Percentiles rank a stretch among this genome's conserved stretches.
Evolutionary conservation across 345 rosid genomes (phyloP).

Genomic region (Brassica carinata): DNA sequence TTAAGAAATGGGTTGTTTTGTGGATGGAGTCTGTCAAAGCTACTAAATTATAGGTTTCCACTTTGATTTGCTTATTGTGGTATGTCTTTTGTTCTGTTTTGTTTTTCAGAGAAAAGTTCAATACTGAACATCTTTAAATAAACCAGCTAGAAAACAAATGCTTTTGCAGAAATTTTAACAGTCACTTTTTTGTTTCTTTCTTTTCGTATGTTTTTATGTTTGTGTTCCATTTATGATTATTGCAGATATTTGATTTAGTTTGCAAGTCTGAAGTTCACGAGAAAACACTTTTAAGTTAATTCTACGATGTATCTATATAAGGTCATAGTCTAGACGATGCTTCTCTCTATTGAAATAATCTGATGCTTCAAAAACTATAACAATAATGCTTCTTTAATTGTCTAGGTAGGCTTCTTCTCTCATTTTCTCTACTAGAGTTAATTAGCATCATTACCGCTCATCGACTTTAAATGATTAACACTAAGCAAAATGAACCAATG

Average conservation of each 20-base stretch:
- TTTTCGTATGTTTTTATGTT: too few species aligned
- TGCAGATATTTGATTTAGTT: too few species aligned
- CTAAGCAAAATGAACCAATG: too few species aligned
- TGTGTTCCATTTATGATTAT: too few species aligned
- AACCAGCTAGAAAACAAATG: not conserved
- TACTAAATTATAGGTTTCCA: not conserved
- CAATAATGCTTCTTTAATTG: too few species aligned
- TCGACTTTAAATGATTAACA: too few species aligned
- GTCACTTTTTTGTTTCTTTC: not conserved
- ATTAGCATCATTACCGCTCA: not conserved
- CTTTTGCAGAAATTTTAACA: not conserved
- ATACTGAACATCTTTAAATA: not conserved
- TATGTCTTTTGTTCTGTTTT: not conserved
- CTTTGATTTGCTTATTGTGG: not conserved
- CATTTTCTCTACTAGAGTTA: not conserved
- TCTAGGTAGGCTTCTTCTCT: not conserved
- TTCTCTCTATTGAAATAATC: not conserved
- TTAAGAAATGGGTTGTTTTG: not conserved
- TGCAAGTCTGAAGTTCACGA: too few species aligned
- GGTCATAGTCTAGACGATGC: not conserved
- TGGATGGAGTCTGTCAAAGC: not conserved
- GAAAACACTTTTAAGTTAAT: too few species aligned
- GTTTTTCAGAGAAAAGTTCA: not conserved
- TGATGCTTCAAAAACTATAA: not conserved
- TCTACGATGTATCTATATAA: not conserved